Evolutionary conservation across 192 early-diverging fungal species (phyloP).

Genomic region (Backusella parvicylindrica): DNA sequence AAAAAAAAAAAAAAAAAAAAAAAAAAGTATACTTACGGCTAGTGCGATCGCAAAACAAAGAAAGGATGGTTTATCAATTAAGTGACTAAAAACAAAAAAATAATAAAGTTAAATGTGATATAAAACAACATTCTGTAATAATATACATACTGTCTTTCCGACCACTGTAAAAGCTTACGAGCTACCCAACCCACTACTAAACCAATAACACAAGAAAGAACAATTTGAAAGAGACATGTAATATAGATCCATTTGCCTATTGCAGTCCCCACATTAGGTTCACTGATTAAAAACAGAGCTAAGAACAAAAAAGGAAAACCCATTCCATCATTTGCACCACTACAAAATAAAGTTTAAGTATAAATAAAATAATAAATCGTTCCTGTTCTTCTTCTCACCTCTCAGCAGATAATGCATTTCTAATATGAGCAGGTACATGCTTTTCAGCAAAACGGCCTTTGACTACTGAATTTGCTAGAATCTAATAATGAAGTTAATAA

Average conservation of each 20-base stretch:
- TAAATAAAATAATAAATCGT: background rate
- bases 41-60: slow-evolving; percentile 82
- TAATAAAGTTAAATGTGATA: background rate
- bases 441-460: slow-evolving; percentile 92
- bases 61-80: slow-evolving; percentile 87
- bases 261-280: slow-evolving; percentile 49
- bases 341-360: slow-evolving; percentile 28
- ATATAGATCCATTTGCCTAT: slow-evolving; percentile 76
- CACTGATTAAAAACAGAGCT: slow-evolving; percentile 66
- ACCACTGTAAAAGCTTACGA: slow-evolving; percentile 61
- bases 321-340: slow-evolving; percentile 84
- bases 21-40: slow-evolving; percentile 40
- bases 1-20: background rate
- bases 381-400: slow-evolving; percentile 31
- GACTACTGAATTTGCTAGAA: slow-evolving; percentile 88
- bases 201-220: slow-evolving; percentile 71
- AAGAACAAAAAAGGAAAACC: slow-evolving; percentile 81
- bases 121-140: background rate
- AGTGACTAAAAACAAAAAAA: slow-evolving; percentile 41
- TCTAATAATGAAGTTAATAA: slow-evolving; percentile 20
- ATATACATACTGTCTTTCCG: slow-evolving; percentile 48
- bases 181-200: slow-evolving; percentile 62
- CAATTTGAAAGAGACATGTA: slow-evolving; percentile 75
- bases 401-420: slow-evolving; percentile 74
- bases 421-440: slow-evolving; percentile 73